Evolutionary conservation across 441 rosid species (phyloP).

Genomic region (Aleurites moluccanus): DNA sequence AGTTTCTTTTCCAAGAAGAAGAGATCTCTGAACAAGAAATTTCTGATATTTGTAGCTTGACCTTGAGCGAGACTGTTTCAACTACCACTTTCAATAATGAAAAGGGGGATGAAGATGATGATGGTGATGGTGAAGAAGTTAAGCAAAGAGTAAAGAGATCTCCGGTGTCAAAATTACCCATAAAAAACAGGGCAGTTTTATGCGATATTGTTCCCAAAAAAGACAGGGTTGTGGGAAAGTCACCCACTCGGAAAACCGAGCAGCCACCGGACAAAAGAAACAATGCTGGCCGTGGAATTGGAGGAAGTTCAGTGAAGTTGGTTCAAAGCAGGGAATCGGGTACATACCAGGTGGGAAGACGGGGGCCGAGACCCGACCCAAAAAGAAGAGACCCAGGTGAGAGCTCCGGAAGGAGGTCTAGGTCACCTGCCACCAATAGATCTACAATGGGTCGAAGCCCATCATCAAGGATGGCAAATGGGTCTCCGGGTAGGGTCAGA

Average conservation of each 20-base stretch:
- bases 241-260: slow-evolving; percentile 53
- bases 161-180: slow-evolving; percentile 42
- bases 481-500: slow-evolving; percentile 63
- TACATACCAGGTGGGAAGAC: slow-evolving; percentile 15
- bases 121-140: slow-evolving; percentile 24
- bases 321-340: slow-evolving; percentile 38
- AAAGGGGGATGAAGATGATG: slow-evolving; percentile 30
- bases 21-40: slow-evolving; percentile 36
- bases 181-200: slow-evolving; percentile 24
- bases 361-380: slow-evolving; percentile 36
- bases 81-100: slow-evolving; percentile 39
- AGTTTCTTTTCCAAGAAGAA: not conserved
- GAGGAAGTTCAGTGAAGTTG: slow-evolving; percentile 35
- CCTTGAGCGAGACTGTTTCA: slow-evolving; percentile 61
- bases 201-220: slow-evolving; percentile 24
- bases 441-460: slow-evolving; percentile 53
- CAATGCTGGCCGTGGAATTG: slow-evolving; percentile 11
- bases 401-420: slow-evolving; percentile 68
- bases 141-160: slow-evolving; percentile 37
- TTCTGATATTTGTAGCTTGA: slow-evolving; percentile 69
- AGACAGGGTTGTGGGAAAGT: slow-evolving; percentile 39
- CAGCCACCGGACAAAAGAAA: slow-evolving; percentile 50
- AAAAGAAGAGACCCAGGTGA: slow-evolving; percentile 51
- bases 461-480: slow-evolving; percentile 40
- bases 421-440: slow-evolving; percentile 69